Percentiles rank a stretch among this genome's conserved stretches.
Evolutionary conservation across 306 rosid genomes (phyloP).

Genomic region (Cicer cuneatum): DNA sequence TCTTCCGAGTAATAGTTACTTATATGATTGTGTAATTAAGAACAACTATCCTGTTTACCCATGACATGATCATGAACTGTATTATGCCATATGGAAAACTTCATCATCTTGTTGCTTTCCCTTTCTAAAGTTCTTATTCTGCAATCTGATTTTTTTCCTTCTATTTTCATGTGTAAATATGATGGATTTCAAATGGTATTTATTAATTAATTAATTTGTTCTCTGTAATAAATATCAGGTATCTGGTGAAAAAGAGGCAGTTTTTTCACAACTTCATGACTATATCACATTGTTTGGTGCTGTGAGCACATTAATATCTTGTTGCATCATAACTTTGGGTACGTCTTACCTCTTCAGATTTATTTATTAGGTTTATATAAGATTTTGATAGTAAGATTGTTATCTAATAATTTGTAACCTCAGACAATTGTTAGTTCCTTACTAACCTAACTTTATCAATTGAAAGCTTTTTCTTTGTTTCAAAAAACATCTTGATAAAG

Average conservation of each 20-base stretch:
- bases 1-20: conserved; percentile 11
- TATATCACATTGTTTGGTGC: conserved; percentile 93
- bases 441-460: conserved; percentile 13
- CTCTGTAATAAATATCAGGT: conserved; percentile 64
- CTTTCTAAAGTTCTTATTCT: conserved; percentile 6
- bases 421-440: not conserved
- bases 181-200: conserved; percentile 30
- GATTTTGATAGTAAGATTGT: conserved; percentile 7
- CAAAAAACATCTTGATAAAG: not conserved
- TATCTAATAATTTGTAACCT: conserved; percentile 12
- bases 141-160: conserved; percentile 1
- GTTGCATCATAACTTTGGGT: conserved; percentile 78
- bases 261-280: conserved; percentile 88
- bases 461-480: not conserved
- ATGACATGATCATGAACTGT: too few species aligned
- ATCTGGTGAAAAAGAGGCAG: conserved; percentile 99
- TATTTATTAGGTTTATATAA: conserved; percentile 24
- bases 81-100: conserved; percentile 1
- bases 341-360: conserved; percentile 44
- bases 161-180: not conserved
- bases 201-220: conserved; percentile 34
- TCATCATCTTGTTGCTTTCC: not conserved
- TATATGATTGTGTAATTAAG: conserved; percentile 1
- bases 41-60: too few species aligned
- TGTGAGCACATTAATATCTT: conserved; percentile 88